A percentile compares a stretch with the other conserved stretches of the same genome.
These are phyloP conservation scores for Sonneratia caseolaris DNA, from an alignment of 345 rosid genomes.

Conservation along the genomic window DNA sequence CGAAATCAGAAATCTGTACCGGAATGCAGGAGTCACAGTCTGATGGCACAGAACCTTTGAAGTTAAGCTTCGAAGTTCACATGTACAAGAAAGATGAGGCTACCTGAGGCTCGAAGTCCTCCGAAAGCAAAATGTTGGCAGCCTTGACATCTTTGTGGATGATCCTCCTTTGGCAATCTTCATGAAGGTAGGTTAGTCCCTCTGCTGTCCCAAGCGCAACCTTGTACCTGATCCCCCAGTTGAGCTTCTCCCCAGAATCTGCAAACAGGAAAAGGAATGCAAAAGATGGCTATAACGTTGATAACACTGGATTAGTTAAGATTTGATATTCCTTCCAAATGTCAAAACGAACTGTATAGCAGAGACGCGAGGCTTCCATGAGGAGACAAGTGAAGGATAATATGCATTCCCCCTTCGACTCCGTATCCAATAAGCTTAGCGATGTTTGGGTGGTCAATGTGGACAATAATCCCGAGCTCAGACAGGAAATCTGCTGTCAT, in stretches of 20 bases:
- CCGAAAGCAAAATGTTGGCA: constrained; percentile 69
- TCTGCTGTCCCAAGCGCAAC: constrained; percentile 72
- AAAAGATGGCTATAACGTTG: not conserved
- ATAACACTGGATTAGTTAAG: not conserved
- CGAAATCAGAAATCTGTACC: constrained; percentile 83
- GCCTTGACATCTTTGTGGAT: constrained; percentile 95
- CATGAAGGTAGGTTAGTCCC: constrained; percentile 78
- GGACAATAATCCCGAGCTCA: constrained; percentile 83
- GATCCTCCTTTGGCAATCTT: constrained; percentile 83
- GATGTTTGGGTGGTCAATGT: constrained; percentile 82
- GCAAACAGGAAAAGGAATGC: not conserved
- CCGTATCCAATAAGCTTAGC: constrained; percentile 83
- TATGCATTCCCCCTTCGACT: constrained; percentile 94
- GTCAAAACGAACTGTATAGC: constrained; percentile 49
- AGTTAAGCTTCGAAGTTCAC: no score
- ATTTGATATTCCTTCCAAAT: not conserved
- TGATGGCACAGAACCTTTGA: not conserved
- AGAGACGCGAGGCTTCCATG: constrained; percentile 77
- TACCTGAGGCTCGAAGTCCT: constrained; percentile 84
- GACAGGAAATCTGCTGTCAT: constrained; percentile 80
- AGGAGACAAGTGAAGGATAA: constrained; percentile 78
- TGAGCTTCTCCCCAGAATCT: constrained; percentile 52
- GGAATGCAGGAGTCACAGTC: not conserved
- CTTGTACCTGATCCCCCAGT: constrained; percentile 59
- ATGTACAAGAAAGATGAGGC: not conserved